These are phyloP conservation scores for Acanthamoeba royreba DNA, from an alignment of 208 protist genomes.

Conservation along the genomic window DNA sequence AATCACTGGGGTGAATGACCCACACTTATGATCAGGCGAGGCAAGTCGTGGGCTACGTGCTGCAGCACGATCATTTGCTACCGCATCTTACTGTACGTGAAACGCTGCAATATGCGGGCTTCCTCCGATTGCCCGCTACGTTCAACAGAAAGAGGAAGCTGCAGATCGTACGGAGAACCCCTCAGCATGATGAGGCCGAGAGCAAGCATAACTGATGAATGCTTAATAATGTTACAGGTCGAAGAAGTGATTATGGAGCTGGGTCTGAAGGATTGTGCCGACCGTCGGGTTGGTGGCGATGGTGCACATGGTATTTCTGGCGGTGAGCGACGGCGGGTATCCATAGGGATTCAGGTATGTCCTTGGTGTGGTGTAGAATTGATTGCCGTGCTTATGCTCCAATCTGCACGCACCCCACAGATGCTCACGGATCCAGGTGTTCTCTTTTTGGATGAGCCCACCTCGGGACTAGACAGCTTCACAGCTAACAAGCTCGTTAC, in stretches of 20 bases:
- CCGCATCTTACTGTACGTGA: conserved; percentile 62
- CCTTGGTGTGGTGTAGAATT: no score
- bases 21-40: neutral
- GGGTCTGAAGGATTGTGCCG: conserved; percentile 51
- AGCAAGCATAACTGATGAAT: neutral
- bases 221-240: neutral
- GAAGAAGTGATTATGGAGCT: conserved; percentile 48
- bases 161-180: neutral
- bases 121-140: conserved; percentile 11
- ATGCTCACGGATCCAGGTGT: conserved; percentile 36
- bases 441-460: conserved; percentile 62
- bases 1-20: neutral
- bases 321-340: conserved; percentile 76
- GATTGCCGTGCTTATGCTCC: neutral
- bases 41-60: conserved; percentile 55
- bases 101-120: neutral
- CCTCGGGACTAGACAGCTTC: conserved; percentile 31
- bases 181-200: neutral
- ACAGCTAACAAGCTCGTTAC: neutral
- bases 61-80: conserved; percentile 65
- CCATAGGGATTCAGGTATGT: conserved; percentile 23
- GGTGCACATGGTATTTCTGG: conserved; percentile 74
- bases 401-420: neutral
- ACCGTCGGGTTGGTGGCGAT: conserved; percentile 50
- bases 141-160: neutral